Evolutionary conservation across 2,329 filamentous ascomycete species (phyloP), one percentile per base, ranked within the genome.

Genomic region (Sclerotinia nivalis): DNA sequence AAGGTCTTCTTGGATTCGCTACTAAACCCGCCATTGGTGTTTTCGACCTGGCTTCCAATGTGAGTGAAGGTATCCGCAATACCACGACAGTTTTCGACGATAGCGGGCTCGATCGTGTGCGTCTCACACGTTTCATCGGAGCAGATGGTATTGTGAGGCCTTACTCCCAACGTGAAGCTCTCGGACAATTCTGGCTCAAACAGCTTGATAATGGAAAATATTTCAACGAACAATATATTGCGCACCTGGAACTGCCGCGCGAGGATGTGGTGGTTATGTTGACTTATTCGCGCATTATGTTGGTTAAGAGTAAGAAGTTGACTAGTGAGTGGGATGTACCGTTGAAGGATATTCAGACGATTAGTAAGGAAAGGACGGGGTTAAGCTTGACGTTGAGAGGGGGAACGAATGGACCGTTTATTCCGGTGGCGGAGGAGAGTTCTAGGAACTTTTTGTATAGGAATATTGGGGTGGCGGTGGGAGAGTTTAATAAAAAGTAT

Each of bases 161-260:
- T 0, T 99, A 97, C 84, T 94, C 90, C 69, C 92, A 97, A 78
- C 92, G 96, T 60, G 96, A 99, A 83, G 94, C 96, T 0, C 88
- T 99, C 4, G 96, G 96, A 0, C 96, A 99, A 80, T 97, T 93
- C 84, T 99, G 96, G 96, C 89, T 99, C 73, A 99, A 99, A 85
- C 97, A 97, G 71, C 89, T 97, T 15, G 96, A 99, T 81, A 96
- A 97, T 74, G 96, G 96, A 72, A 96, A 94, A 80, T 98, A 95
- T 84, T 99, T 99, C 86, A 91, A 97, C 81, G 96, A 99, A 81
- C 88, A 93, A 78, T 99, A 99, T 82, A 96, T 99, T 79, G 96
- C 94, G 6, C 96, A 99, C 79, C 85, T 99, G 6, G 95, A 99
- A 81, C 87, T 99, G 37, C 92, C 93, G 15, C 89, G 90, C 71